Conservation (phyloP, 805 yeast species). For the Starmerella roubikii region DNA sequence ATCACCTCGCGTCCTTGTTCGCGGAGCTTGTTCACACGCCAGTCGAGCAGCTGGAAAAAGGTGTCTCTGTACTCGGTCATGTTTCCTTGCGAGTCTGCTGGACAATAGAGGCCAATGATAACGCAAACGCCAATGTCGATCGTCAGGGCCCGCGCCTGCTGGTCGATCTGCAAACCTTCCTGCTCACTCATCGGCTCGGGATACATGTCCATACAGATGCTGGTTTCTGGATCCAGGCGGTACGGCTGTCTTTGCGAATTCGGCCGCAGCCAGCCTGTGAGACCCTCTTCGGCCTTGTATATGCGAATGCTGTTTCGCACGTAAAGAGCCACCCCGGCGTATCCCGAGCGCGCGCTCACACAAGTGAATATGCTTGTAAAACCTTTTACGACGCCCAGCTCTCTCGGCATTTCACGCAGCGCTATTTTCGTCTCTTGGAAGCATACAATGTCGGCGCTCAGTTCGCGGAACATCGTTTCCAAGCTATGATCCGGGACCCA, state of each 20-base stretch:
- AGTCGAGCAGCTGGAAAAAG: conserved; percentile 47
- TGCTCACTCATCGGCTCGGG: conserved; percentile 40
- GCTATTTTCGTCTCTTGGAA: conserved; percentile 76
- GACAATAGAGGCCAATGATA: conserved; percentile 60
- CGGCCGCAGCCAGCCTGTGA: conserved; percentile 45
- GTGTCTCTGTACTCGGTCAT: conserved; percentile 46
- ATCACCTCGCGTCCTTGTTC: conserved; percentile 54
- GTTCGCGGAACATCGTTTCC: conserved; percentile 24
- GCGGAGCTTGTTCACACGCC: conserved; percentile 43
- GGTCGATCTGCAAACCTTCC: conserved; percentile 41
- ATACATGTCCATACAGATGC: conserved; percentile 5
- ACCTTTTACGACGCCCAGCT: conserved; percentile 39
- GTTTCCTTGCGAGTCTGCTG: conserved; percentile 70
- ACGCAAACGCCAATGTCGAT: conserved; percentile 43
- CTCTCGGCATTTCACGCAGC: conserved; percentile 33
- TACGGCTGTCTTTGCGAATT: conserved; percentile 7
- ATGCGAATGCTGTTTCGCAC: conserved; percentile 42
- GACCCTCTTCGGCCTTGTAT: conserved; percentile 75
- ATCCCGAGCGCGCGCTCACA: conserved; percentile 61
- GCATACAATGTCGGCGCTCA: conserved; percentile 64
- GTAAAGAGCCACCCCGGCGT: conserved; percentile 84
- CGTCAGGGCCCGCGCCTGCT: conserved; percentile 59
- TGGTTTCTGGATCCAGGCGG: conserved; percentile 1
- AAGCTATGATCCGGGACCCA: conserved; percentile 46
- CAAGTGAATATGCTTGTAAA: conserved; percentile 56